Percentiles rank a stretch among this genome's conserved stretches.
These are phyloP conservation scores for Earliella scabrosa DNA, from an alignment of 1,284 basidiomycete genomes.

Conservation along the genomic window DNA sequence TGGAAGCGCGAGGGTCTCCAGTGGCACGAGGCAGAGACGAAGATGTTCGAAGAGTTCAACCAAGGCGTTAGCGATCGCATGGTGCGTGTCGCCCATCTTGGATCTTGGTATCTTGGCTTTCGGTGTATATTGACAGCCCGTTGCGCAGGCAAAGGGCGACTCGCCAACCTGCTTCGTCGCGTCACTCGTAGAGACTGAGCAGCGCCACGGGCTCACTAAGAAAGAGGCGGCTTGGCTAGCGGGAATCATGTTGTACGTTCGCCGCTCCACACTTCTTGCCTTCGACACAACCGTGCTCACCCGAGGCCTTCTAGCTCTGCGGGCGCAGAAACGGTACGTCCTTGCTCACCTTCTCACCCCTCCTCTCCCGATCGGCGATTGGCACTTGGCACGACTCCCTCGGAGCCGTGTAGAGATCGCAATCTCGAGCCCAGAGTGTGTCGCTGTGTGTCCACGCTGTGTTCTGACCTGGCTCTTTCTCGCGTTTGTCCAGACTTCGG, in stretches of 20 bases:
- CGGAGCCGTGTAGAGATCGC: no score
- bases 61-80: background rate
- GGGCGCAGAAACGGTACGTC: background rate
- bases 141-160: background rate
- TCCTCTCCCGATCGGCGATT: background rate
- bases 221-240: conserved; percentile 5
- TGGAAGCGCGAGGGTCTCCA: conserved; percentile 11
- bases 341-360: background rate
- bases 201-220: background rate
- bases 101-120: no score
- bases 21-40: conserved; percentile 4
- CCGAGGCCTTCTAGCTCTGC: background rate
- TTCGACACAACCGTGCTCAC: background rate
- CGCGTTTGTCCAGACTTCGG: background rate
- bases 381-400: no score
- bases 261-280: background rate
- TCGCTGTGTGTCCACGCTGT: background rate
- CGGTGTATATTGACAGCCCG: background rate
- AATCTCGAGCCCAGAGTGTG: no score
- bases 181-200: background rate
- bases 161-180: conserved; percentile 1
- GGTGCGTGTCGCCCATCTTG: no score
- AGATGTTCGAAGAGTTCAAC: conserved; percentile 8
- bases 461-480: background rate
- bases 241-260: conserved; percentile 2